Base-by-base conservation (phyloP, 495 filamentous ascomycete genomes). In the Tuber umbilicatum region DNA sequence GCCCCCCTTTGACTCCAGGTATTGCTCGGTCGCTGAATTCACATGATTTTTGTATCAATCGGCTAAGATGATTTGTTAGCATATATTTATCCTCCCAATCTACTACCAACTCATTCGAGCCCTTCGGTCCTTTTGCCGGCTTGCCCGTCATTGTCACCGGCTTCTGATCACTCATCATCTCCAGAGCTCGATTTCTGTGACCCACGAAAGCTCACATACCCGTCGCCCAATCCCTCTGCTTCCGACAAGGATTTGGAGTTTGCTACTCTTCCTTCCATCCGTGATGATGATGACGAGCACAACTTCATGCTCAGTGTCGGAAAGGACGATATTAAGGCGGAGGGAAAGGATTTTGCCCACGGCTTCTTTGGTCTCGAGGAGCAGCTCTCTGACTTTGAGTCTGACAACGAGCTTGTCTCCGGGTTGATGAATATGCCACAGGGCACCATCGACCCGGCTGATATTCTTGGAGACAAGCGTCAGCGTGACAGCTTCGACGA, bases 1-100 rank as follows among this genome's bases (percentile, higher is more conserved):
- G 81, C 50, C 94, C 95, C 74, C 93, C 93, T 14, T 87, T 98
- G 87, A 95, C 94, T 82, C 95, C 95, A 89, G 92, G 94, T 97
- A 91, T 70, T 84, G 93, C 55, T 35, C 55, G 27, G 55, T 78
- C 80, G 80, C 75, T 71, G n/a, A 68, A 68, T 50, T 78, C 81
- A 40, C 42, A 45, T 47, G 76, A 77, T 70, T 67, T 67, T 78
- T 80, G 70, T 55, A 70, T 70, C 50, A 70, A 73, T 81, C 40
- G 77, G 60, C 77, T 79, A 79, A 79, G 47, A 70, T 39, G 67
- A 37, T 74, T 50, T 81, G 73, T 74, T 71, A 72, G 40, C 74
- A 37, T 81, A 79, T 60, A 81, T 74, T 70, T 82, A 73, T 73
- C 73, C 71, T 37, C 83, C 84, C 75, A 83, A 74, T 72, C 64